phyloP scores from a whole-genome alignment of 1,284 basidiomycete species.

The Malassezia pachydermatis region DNA sequence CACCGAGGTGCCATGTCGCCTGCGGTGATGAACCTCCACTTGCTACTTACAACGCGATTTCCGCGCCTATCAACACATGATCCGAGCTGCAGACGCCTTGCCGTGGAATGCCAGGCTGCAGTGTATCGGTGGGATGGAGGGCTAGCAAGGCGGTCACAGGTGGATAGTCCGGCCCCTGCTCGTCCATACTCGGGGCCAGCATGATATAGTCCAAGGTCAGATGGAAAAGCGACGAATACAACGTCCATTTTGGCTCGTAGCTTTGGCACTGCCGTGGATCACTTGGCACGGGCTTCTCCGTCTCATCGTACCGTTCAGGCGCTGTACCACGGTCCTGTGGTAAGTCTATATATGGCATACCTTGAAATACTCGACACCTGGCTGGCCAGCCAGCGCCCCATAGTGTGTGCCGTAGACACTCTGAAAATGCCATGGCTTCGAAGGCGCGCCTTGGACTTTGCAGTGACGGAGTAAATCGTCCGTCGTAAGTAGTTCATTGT shows the following conservation, averaged over 20 bases:
- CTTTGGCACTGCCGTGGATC: slow-evolving; percentile 31
- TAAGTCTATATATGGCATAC: slow-evolving; percentile 23
- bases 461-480: slow-evolving; percentile 58
- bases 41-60: slow-evolving; percentile 17
- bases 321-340: slow-evolving; percentile 23
- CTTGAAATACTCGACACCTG: too few species aligned
- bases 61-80: slow-evolving; percentile 63
- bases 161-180: slow-evolving; percentile 30
- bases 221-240: slow-evolving; percentile 38
- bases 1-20: too few species aligned
- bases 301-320: slow-evolving; percentile 36
- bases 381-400: slow-evolving; percentile 20
- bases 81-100: slow-evolving; percentile 72
- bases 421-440: slow-evolving; percentile 14
- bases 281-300: slow-evolving; percentile 21
- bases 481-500: slow-evolving; percentile 56
- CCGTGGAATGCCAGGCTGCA: slow-evolving; percentile 68
- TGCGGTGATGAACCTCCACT: background rate
- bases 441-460: slow-evolving; percentile 24
- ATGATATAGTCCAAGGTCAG: slow-evolving; percentile 65
- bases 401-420: slow-evolving; percentile 53
- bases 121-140: slow-evolving; percentile 58
- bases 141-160: slow-evolving; percentile 58
- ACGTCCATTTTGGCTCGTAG: slow-evolving; percentile 45
- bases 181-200: slow-evolving; percentile 22